Evolutionary conservation across 257 asterid species (phyloP).

Genomic region (Sherardia arvensis): DNA sequence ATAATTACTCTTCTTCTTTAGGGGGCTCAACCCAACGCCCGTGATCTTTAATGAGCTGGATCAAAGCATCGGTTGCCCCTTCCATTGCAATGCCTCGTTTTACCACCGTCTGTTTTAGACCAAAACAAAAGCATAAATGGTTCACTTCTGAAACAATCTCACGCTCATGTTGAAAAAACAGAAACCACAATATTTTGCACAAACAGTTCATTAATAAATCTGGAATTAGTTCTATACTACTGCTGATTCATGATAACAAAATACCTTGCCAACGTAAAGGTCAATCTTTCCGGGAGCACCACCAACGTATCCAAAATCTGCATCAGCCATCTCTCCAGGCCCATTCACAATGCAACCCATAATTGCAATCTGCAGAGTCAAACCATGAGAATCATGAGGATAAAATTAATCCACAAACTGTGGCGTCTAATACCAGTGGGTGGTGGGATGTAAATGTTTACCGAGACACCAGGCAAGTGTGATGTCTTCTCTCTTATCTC

Average conservation of each 20-base stretch:
- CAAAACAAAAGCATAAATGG: neutral
- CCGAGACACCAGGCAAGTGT: conserved; percentile 98
- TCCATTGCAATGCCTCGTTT: conserved; percentile 65
- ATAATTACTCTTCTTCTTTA: conserved; percentile 45
- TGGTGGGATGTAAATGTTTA: conserved; percentile 33
- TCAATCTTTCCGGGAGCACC: conserved; percentile 99
- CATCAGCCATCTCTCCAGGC: conserved; percentile 99
- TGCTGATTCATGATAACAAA: neutral
- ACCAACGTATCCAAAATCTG: conserved; percentile 97
- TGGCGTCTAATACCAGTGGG: conserved; percentile 9
- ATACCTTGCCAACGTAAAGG: conserved; percentile 96
- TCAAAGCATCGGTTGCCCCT: conserved; percentile 70
- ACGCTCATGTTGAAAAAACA: neutral
- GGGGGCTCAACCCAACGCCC: conserved; percentile 87
- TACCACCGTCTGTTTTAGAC: conserved; percentile 52
- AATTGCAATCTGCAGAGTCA: conserved; percentile 66
- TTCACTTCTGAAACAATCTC: neutral
- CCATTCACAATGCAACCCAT: conserved; percentile 99
- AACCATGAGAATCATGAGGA: neutral
- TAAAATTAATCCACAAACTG: neutral
- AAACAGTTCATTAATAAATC: too few relatives aligned
- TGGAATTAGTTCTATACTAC: neutral
- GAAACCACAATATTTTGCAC: neutral
- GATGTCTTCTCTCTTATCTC: conserved; percentile 89
- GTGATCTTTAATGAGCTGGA: conserved; percentile 72